Base-by-base conservation (phyloP, 2,329 filamentous ascomycete genomes). In the Clarireedia monteithiana region DNA sequence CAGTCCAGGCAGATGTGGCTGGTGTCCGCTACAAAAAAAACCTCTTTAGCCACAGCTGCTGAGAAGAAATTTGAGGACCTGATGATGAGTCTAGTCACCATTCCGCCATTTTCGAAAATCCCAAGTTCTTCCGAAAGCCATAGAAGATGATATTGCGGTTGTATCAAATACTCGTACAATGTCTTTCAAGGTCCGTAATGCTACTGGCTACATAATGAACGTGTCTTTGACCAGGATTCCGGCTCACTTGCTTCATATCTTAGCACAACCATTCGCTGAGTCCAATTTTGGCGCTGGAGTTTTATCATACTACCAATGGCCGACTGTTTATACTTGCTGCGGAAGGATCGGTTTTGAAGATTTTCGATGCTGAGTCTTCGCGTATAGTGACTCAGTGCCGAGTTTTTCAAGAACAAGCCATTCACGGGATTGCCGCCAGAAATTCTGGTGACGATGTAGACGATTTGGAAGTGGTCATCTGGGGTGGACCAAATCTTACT, bases 401-500 rank as follows among this genome's bases (percentile, higher is more conserved):
- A 24, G 71, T 90, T 30, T 91, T 94, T 65, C 65, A 71, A 15
- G 76, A 77, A n/a, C 88, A 92, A 67, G 74, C 82, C 3, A 82
- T 94, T 50, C 89, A 94, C 69, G 89, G 89, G 2, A 82, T 92
- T 53, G 70, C 75, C n/a, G 70, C 82, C 26, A 62, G 65, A 51
- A 68, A 63, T 14, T 56, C 58, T 7, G 57, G 48, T 1, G 58
- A 47, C 17, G 4, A 12, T 36, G 38, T 7, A 10, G 48, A 60
- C 56, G 59, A 57, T 42, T 24, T 66, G 5, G 63, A 70, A 44
- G 61, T 83, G 9, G 73, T 92, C 5, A 71, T 85, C 15, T 95
- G 89, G 88, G 90, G 90, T 40, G 86, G 84, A 1, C 75, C 76
- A 15, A 79, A 75, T 2, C 70, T 77, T 52, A 15, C 58, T 69